Evolutionary conservation across 148 eudicot genomes (phyloP).

Genomic region (Selenicereus undatus): DNA sequence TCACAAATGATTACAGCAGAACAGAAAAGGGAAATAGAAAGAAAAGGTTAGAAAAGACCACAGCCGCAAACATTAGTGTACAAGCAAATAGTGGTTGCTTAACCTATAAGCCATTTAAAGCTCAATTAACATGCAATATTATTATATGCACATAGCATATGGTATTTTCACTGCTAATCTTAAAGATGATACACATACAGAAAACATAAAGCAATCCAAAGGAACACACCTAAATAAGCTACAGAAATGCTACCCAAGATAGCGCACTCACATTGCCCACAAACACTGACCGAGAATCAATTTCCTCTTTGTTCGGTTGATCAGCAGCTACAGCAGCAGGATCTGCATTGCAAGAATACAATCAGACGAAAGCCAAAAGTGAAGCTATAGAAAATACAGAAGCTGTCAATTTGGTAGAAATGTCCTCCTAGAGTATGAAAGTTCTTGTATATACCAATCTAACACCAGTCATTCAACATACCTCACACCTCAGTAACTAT

Average conservation of each 20-base stretch:
- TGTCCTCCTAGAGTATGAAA: not conserved
- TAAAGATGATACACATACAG: not conserved
- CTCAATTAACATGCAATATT: too few species aligned
- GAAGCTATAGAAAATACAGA: not conserved
- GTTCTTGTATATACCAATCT: not conserved
- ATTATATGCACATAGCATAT: too few species aligned
- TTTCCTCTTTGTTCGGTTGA: slow-evolving; percentile 69
- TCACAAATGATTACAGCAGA: not conserved
- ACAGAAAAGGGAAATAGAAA: not conserved
- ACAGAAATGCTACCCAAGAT: not conserved
- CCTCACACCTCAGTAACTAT: not conserved
- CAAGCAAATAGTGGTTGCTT: too few species aligned
- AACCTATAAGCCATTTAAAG: too few species aligned
- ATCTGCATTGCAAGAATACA: slow-evolving; percentile 34
- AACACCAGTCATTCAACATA: not conserved
- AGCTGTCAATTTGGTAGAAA: not conserved
- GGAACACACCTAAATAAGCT: not conserved
- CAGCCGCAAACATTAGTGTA: not conserved
- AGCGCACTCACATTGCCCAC: slow-evolving; percentile 70
- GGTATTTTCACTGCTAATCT: too few species aligned
- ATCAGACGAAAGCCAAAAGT: not conserved
- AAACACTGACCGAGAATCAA: slow-evolving; percentile 77
- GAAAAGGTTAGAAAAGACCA: not conserved
- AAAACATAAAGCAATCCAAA: not conserved
- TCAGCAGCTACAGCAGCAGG: slow-evolving; percentile 52